Conservation (phyloP, 768 basidiomycete genomes). For the Dioszegia aurantiaca region DNA sequence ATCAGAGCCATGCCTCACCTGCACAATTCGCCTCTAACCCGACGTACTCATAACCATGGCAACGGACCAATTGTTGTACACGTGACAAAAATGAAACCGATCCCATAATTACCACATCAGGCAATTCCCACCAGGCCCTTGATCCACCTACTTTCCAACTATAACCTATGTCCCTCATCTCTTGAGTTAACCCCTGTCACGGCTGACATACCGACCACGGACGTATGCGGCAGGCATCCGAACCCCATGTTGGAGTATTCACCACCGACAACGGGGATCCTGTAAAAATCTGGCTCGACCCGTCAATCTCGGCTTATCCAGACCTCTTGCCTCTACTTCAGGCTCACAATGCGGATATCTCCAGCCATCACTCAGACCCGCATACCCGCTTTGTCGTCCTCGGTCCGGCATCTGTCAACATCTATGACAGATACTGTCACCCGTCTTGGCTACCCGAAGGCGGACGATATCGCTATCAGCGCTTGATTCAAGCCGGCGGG, state of each 20-base stretch:
- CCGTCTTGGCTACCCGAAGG: constrained; percentile 24
- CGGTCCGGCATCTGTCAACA: constrained; percentile 5
- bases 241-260: background rate
- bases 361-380: background rate
- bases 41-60: too few species aligned
- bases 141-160: too few species aligned
- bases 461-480: background rate
- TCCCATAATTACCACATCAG: too few species aligned
- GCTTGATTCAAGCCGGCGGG: background rate
- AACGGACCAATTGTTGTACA: too few species aligned
- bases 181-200: too few species aligned
- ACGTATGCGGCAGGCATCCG: too few species aligned
- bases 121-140: too few species aligned
- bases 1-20: too few species aligned
- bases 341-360: background rate
- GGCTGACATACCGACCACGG: too few species aligned
- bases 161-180: too few species aligned
- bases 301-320: background rate
- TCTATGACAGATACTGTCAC: constrained; percentile 23
- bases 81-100: too few species aligned
- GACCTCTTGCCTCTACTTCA: background rate
- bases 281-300: constrained; percentile 28
- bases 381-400: constrained; percentile 2
- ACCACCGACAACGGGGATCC: background rate
- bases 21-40: too few species aligned